phyloP scores from a whole-genome alignment of 441 rosid species.

The Pelargonium australe region DNA sequence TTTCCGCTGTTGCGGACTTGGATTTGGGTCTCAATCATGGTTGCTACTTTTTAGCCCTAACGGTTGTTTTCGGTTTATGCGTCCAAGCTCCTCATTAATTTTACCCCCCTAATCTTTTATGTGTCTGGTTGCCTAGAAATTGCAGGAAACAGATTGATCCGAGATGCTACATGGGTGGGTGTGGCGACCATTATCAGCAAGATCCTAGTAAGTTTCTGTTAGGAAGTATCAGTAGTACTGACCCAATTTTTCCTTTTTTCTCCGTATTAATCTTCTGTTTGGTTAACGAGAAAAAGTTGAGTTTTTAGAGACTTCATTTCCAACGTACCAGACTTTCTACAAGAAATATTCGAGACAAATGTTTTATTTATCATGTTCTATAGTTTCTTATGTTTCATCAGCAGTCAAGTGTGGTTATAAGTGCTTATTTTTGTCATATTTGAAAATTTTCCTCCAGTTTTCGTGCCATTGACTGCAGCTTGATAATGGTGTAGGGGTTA shows the following conservation, averaged over 20 bases:
- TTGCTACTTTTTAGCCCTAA: neutral
- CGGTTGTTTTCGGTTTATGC: neutral
- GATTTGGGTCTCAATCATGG: neutral
- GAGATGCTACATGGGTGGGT: neutral
- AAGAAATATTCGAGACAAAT: too few species aligned
- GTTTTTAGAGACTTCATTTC: neutral
- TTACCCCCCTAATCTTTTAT: neutral
- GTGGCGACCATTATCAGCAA: neutral
- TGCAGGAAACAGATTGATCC: neutral
- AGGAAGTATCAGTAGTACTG: neutral
- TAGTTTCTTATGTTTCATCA: conserved; percentile 1
- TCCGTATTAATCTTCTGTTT: neutral
- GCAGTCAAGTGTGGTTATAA: neutral
- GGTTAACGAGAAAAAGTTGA: neutral
- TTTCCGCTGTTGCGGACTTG: neutral
- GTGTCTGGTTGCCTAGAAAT: conserved; percentile 1
- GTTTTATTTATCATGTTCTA: too few species aligned
- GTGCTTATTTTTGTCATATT: neutral
- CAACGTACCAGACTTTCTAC: too few species aligned
- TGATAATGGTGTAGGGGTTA: conserved; percentile 1
- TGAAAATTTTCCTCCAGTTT: neutral
- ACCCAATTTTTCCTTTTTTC: neutral
- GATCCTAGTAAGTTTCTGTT: neutral
- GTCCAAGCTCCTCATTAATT: neutral
- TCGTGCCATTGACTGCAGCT: neutral